A percentile compares a stretch with the other conserved stretches of the same genome.
Evolutionary conservation across 805 yeast genomes (phyloP).

Genomic region (Metschnikowia kofuensis): DNA sequence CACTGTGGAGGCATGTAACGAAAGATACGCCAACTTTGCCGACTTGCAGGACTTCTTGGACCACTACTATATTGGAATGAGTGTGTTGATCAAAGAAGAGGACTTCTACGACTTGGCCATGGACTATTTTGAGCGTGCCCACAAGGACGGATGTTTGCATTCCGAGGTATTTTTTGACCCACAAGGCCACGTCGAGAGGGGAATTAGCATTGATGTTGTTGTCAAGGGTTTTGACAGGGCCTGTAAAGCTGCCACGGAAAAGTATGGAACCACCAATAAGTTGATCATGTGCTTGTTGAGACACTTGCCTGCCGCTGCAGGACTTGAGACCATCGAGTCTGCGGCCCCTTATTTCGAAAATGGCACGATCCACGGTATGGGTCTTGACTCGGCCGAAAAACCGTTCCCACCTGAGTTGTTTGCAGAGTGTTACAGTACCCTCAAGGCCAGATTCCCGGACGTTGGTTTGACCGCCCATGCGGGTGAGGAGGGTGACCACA

Average conservation of each 20-base stretch:
- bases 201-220: slow-evolving; percentile 56
- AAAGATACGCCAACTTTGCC: slow-evolving; percentile 57
- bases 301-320: slow-evolving; percentile 63
- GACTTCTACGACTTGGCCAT: slow-evolving; percentile 80
- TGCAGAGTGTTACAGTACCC: slow-evolving; percentile 54
- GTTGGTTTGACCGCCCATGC: slow-evolving; percentile 80
- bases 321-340: slow-evolving; percentile 53
- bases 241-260: slow-evolving; percentile 54
- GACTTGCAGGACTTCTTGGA: slow-evolving; percentile 77
- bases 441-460: slow-evolving; percentile 48
- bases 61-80: slow-evolving; percentile 78
- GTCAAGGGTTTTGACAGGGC: slow-evolving; percentile 68
- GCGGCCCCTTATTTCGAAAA: slow-evolving; percentile 50
- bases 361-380: slow-evolving; percentile 71
- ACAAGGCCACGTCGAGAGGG: slow-evolving; percentile 76
- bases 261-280: slow-evolving; percentile 63
- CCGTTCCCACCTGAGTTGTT: slow-evolving; percentile 76
- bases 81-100: slow-evolving; percentile 62
- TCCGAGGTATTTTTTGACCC: slow-evolving; percentile 83
- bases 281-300: slow-evolving; percentile 80
- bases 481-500: slow-evolving; percentile 84
- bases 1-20: slow-evolving; percentile 49
- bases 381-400: slow-evolving; percentile 77
- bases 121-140: slow-evolving; percentile 62
- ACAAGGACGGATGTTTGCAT: slow-evolving; percentile 59